Base-by-base conservation (phyloP, 1,139 yeast species). In the Pichia kudriavzevii region DNA sequence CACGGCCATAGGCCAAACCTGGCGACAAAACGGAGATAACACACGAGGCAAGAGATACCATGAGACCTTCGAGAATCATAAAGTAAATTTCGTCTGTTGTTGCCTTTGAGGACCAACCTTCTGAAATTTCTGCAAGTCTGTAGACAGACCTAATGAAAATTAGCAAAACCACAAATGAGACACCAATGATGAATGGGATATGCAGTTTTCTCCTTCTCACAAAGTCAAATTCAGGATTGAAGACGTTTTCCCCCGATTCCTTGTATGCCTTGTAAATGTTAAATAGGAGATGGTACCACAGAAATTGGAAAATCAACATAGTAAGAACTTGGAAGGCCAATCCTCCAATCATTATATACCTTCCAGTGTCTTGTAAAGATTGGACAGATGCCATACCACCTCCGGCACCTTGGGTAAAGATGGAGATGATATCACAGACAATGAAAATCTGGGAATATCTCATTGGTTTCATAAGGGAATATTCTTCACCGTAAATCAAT, bases 281-380 rank as follows among this genome's bases (percentile, higher is more conserved):
- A 48, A 56, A 63, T 36, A 74, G 53, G 52, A 79, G 77, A 42
- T 67, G 69, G 32, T 63, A 57, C 70, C 77, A 79, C 30, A 82
- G 63, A 5, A 60, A 26, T 30, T 80, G 56, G 56, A 83, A 87
- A 1, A 77, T 42, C 1, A 73, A 47, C 82, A 87, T 83, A 10
- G 87, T 72, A 15, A 71, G 65, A 10, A 85, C 87, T 60, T 88
- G 96, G 48, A 81, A 64, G 0, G 76, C 75, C 42, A 88, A 69
- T 21, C 96, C 96, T 3, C 75, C 94, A 44, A 84, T 75, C 81
- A 87, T 83, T 36, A 79, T 64, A 56, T 82, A 66, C 1, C 84
- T 71, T 23, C 96, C 97, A 0, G 64, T 56, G 1, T 52, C 56
- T 6, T 52, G 42, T 4, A 57, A 51, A 15, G 64, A 52, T 0